Conservation (phyloP, 495 filamentous ascomycete species). For the Neurospora sp. region DNA sequence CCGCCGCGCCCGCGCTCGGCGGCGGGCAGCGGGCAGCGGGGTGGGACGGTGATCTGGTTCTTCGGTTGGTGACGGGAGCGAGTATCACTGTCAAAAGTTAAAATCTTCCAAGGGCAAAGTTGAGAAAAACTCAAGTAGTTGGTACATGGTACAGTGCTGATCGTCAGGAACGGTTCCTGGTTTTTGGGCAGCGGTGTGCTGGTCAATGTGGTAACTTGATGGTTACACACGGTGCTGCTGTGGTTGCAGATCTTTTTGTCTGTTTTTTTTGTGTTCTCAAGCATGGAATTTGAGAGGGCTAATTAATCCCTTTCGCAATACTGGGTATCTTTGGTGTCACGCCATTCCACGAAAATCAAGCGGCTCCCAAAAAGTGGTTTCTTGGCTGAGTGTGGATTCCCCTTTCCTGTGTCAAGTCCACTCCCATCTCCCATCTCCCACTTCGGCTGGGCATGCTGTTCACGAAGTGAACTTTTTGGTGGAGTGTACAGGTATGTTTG, state of each 20-base stretch:
- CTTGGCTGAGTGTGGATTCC: not conserved
- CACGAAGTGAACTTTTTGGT: not conserved
- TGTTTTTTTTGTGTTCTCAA: not conserved
- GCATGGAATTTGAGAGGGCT: not conserved
- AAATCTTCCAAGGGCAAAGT: not conserved
- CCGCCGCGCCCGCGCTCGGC: not conserved
- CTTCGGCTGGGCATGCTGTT: not conserved
- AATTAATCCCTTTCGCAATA: not conserved
- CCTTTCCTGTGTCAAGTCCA: not conserved
- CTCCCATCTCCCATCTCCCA: not conserved
- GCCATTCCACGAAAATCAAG: not conserved
- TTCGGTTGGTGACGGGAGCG: not conserved
- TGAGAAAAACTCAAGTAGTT: not conserved
- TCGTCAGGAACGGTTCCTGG: not conserved
- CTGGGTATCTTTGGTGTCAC: not conserved
- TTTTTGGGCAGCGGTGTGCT: not conserved
- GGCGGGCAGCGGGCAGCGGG: not conserved
- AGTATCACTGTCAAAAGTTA: not conserved
- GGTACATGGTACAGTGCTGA: not conserved
- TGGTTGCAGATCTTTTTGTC: not conserved
- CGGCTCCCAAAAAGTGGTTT: not conserved
- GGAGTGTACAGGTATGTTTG: not conserved
- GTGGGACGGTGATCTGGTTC: not conserved
- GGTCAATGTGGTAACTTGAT: not conserved
- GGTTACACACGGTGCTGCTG: not conserved